Percentiles rank a stretch among this genome's conserved stretches.
These are phyloP conservation scores for Aspergillus pseudonomiae DNA, from an alignment of 2,329 filamentous ascomycete genomes.

Conservation along the genomic window DNA sequence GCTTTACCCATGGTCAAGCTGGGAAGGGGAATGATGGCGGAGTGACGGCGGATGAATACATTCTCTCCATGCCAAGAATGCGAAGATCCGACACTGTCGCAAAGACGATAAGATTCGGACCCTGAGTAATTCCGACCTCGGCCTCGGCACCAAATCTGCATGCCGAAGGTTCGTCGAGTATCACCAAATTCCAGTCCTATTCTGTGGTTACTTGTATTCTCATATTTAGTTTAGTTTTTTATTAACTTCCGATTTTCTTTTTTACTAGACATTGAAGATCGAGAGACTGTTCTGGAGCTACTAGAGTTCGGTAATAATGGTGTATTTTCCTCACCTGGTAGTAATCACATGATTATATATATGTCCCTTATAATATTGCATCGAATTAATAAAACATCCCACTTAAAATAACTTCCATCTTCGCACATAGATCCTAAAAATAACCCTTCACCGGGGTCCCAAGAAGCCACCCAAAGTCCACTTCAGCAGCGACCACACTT, in stretches of 20 bases:
- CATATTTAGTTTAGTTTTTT: too few species aligned
- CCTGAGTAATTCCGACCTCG: background rate
- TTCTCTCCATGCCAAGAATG: background rate
- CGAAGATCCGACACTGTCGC: too few species aligned
- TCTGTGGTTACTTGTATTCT: too few species aligned
- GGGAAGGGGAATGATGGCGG: background rate
- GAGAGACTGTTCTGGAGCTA: too few species aligned
- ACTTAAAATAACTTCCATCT: background rate
- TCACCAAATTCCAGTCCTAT: too few species aligned
- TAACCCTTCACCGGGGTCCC: background rate
- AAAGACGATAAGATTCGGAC: background rate
- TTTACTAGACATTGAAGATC: too few species aligned
- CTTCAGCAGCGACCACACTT: background rate
- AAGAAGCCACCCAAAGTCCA: background rate
- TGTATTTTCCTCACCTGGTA: too few species aligned
- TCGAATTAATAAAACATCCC: background rate
- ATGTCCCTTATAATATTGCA: background rate
- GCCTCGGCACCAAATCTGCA: too few species aligned
- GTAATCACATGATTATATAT: too few species aligned
- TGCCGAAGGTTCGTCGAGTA: too few species aligned
- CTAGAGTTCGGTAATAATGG: too few species aligned
- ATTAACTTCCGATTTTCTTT: too few species aligned
- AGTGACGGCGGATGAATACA: background rate
- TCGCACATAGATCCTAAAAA: background rate
- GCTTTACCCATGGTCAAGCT: slow-evolving; percentile 21